Conservation (phyloP, 1,139 yeast species). For the Pneumocystis wakefieldiae region DNA sequence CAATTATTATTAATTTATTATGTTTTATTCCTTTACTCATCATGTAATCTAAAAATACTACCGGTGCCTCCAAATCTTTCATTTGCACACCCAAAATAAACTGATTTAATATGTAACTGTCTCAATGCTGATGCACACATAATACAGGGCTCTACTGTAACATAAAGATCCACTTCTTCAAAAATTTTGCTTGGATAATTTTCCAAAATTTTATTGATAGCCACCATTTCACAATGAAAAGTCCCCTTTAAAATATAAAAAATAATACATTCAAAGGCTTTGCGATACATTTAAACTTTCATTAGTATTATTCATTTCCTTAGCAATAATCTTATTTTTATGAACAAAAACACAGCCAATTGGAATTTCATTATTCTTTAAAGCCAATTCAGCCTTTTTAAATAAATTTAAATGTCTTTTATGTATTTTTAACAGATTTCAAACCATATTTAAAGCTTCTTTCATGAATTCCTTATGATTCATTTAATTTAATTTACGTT, state of each 20-base stretch:
- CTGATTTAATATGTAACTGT: constrained; percentile 58
- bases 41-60: constrained; percentile 52
- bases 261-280: too few relatives aligned
- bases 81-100: constrained; percentile 83
- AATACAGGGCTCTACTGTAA: constrained; percentile 94
- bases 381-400: constrained; percentile 38
- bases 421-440: not conserved
- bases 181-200: constrained; percentile 27
- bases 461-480: constrained; percentile 32
- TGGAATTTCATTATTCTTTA: constrained; percentile 50
- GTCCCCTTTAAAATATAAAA: constrained; percentile 35
- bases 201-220: constrained; percentile 41
- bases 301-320: constrained; percentile 84
- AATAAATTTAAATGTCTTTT: not conserved
- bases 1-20: not conserved
- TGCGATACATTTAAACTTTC: constrained; percentile 41
- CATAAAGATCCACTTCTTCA: constrained; percentile 50
- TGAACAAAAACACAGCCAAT: constrained; percentile 55
- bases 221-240: constrained; percentile 83
- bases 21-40: constrained; percentile 1
- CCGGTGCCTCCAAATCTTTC: constrained; percentile 97
- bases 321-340: constrained; percentile 42
- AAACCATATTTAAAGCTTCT: constrained; percentile 30
- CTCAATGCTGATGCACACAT: constrained; percentile 93
- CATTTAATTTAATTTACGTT: constrained; percentile 2